A percentile compares a stretch with the other conserved stretches of the same genome.
These are phyloP conservation scores for Ceriops zippeliana DNA, from an alignment of 345 rosid genomes.

Conservation along the genomic window DNA sequence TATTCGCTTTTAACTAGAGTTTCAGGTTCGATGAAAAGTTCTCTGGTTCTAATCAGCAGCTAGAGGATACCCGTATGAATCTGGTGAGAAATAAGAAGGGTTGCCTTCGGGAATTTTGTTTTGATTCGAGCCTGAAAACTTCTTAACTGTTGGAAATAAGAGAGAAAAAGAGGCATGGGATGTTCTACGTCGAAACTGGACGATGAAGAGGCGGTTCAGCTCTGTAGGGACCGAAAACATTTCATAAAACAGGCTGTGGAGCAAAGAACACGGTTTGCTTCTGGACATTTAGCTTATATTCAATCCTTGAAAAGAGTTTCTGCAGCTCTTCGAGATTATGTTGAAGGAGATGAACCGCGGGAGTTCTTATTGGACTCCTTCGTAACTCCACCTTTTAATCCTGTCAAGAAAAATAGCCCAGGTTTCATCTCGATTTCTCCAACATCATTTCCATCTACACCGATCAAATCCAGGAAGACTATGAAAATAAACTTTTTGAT, in stretches of 20 bases:
- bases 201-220: constrained; percentile 91
- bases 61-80: constrained; percentile 36
- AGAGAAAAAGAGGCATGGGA: constrained; percentile 57
- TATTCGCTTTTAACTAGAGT: constrained; percentile 5
- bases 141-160: constrained; percentile 18
- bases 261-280: constrained; percentile 75
- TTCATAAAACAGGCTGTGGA: constrained; percentile 91
- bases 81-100: constrained; percentile 22
- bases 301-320: constrained; percentile 80
- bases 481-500: constrained; percentile 57
- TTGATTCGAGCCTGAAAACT: constrained; percentile 28
- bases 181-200: constrained; percentile 86
- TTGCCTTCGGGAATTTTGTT: constrained; percentile 17
- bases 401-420: constrained; percentile 54
- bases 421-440: constrained; percentile 72
- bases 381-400: constrained; percentile 49
- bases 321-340: constrained; percentile 68
- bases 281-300: constrained; percentile 74
- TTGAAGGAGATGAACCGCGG: constrained; percentile 70
- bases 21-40: not conserved
- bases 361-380: constrained; percentile 64
- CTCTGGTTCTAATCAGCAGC: constrained; percentile 27
- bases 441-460: constrained; percentile 39
- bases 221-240: constrained; percentile 80
- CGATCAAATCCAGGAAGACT: constrained; percentile 48